Percentiles rank a stretch among this genome's conserved stretches.
These are phyloP conservation scores for Cyclotella atomus DNA, from an alignment of 108 stramenopile genomes.

Conservation along the genomic window DNA sequence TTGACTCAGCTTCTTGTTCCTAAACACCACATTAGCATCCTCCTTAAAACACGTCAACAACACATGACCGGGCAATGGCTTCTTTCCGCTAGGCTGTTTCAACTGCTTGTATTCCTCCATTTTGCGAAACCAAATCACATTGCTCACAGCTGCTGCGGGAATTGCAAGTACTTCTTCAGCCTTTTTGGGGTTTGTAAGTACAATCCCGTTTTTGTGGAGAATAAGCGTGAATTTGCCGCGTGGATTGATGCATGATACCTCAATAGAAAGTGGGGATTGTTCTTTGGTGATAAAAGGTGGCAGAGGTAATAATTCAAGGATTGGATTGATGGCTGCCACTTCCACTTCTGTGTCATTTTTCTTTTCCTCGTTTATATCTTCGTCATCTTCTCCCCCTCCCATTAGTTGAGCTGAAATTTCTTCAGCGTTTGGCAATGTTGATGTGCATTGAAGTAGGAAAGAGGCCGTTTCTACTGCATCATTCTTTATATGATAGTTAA, in stretches of 20 bases:
- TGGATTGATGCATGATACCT: constrained; percentile 61
- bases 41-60: constrained; percentile 40
- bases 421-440: constrained; percentile 49
- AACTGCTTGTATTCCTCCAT: constrained; percentile 68
- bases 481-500: not conserved
- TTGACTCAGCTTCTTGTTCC: constrained; percentile 54
- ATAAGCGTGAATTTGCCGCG: constrained; percentile 56
- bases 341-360: constrained; percentile 6
- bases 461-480: constrained; percentile 45
- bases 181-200: constrained; percentile 50
- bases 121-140: constrained; percentile 68
- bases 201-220: constrained; percentile 48
- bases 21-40: constrained; percentile 35
- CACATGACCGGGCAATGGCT: constrained; percentile 38
- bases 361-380: not conserved
- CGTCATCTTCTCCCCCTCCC: constrained; percentile 29
- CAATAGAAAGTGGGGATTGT: constrained; percentile 20
- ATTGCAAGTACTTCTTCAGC: constrained; percentile 42
- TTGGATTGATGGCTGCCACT: not conserved
- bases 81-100: not conserved
- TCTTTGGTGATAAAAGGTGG: constrained; percentile 4
- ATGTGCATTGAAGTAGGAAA: constrained; percentile 43
- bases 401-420: constrained; percentile 46
- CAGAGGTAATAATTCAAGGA: not conserved
- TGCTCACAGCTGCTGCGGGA: constrained; percentile 14